Conservation (phyloP, 306 rosid species). For the Purshia tridentata region DNA sequence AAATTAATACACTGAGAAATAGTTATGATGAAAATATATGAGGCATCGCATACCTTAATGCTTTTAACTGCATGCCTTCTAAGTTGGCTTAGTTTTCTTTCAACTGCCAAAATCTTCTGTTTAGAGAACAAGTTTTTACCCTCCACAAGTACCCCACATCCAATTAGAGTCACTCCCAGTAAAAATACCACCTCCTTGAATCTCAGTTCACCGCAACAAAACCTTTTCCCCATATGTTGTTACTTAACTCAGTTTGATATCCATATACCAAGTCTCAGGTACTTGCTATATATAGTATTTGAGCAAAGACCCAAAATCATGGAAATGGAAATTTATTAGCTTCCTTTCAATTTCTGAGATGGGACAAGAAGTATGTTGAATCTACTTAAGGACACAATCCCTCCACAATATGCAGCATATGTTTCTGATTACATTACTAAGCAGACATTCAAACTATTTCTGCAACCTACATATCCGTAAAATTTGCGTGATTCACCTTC, state of each 20-base stretch:
- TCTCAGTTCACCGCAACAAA: slow-evolving; percentile 2
- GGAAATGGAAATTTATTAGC: not conserved
- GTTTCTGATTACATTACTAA: not conserved
- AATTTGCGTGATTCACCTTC: slow-evolving; percentile 55
- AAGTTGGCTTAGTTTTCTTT: slow-evolving; percentile 48
- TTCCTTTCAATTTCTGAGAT: not conserved
- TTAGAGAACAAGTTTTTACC: slow-evolving; percentile 25
- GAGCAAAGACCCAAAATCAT: not conserved
- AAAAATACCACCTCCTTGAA: slow-evolving; percentile 24
- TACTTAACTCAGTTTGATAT: not conserved
- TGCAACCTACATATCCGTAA: not conserved
- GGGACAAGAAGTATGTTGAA: not conserved
- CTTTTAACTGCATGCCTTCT: slow-evolving; percentile 45
- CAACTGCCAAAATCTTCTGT: slow-evolving; percentile 40
- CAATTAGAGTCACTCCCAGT: slow-evolving; percentile 26
- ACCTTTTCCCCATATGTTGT: slow-evolving; percentile 16
- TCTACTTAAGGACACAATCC: not conserved
- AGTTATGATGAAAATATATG: too few relatives aligned
- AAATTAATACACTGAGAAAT: not conserved
- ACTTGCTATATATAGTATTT: too few relatives aligned
- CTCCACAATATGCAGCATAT: not conserved
- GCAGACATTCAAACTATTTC: not conserved
- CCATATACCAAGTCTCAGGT: too few relatives aligned
- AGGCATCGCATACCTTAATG: slow-evolving; percentile 38
- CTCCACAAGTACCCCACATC: slow-evolving; percentile 20